Percentiles rank a stretch among this genome's conserved stretches.
Evolutionary conservation across 257 asterid species (phyloP).

Genomic region (Gynochthodes officinalis): DNA sequence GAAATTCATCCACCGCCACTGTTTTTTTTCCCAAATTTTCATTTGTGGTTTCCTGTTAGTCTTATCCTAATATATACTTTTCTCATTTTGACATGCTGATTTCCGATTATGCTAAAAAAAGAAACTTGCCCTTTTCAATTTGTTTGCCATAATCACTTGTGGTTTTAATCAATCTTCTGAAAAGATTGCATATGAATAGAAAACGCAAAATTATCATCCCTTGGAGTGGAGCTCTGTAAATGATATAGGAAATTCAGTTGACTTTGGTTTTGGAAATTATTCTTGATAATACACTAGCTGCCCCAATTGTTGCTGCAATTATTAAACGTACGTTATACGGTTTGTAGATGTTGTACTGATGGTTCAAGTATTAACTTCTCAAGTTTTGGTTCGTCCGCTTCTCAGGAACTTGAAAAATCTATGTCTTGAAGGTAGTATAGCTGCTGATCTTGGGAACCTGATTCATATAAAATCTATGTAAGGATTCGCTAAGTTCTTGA

Average conservation of each 20-base stretch:
- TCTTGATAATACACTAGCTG: background rate
- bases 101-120: background rate
- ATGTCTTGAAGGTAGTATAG: constrained; percentile 59
- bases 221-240: background rate
- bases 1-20: constrained; percentile 23
- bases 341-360: background rate
- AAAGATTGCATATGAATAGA: background rate
- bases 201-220: background rate
- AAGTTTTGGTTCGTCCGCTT: background rate
- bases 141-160: background rate
- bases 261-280: background rate
- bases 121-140: background rate
- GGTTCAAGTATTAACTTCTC: background rate
- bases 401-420: constrained; percentile 74
- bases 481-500: constrained; percentile 16
- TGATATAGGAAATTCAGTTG: background rate
- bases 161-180: no score
- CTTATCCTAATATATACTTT: background rate
- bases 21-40: background rate
- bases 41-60: background rate
- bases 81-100: background rate
- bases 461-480: constrained; percentile 64
- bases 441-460: constrained; percentile 59
- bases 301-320: background rate
- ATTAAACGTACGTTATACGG: no score